Conservation (phyloP, 768 basidiomycete genomes). For the Hypholoma sublateritium region DNA sequence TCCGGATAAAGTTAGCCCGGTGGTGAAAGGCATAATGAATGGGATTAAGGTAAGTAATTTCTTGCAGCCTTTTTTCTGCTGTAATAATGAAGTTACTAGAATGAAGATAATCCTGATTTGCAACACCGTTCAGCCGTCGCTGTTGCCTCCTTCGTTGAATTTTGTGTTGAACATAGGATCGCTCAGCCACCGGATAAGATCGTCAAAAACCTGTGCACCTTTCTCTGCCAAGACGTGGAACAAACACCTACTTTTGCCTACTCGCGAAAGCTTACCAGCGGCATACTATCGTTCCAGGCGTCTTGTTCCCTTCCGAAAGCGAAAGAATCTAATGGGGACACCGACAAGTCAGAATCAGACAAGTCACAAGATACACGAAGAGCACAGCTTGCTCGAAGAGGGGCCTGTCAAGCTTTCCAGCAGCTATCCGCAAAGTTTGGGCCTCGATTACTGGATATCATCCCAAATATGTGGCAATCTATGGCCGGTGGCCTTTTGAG, state of each 20-base stretch:
- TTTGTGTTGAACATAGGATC: slow-evolving; percentile 73
- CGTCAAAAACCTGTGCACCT: slow-evolving; percentile 94
- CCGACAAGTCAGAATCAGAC: slow-evolving; percentile 36
- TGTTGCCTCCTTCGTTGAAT: slow-evolving; percentile 85
- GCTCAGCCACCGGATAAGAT: slow-evolving; percentile 93
- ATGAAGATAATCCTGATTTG: slow-evolving; percentile 85
- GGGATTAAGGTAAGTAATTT: slow-evolving; percentile 81
- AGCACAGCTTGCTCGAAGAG: slow-evolving; percentile 76
- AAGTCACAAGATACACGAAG: slow-evolving; percentile 59
- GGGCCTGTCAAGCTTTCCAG: slow-evolving; percentile 81
- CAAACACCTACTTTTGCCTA: slow-evolving; percentile 88
- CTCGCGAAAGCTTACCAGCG: slow-evolving; percentile 57
- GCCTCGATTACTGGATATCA: slow-evolving; percentile 60
- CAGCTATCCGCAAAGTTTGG: slow-evolving; percentile 80
- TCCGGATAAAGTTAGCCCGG: slow-evolving; percentile 92
- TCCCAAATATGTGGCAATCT: slow-evolving; percentile 96
- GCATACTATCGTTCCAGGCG: slow-evolving; percentile 75
- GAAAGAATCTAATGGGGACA: slow-evolving; percentile 29
- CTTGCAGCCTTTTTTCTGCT: neutral
- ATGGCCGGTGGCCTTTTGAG: slow-evolving; percentile 79
- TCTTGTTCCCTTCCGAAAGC: slow-evolving; percentile 34
- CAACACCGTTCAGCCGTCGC: slow-evolving; percentile 87
- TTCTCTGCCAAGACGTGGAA: slow-evolving; percentile 89
- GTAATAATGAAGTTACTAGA: slow-evolving; percentile 38
- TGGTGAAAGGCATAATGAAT: slow-evolving; percentile 97